phyloP scores from a whole-genome alignment of 768 basidiomycete genomes.

The Postia placenta region DNA sequence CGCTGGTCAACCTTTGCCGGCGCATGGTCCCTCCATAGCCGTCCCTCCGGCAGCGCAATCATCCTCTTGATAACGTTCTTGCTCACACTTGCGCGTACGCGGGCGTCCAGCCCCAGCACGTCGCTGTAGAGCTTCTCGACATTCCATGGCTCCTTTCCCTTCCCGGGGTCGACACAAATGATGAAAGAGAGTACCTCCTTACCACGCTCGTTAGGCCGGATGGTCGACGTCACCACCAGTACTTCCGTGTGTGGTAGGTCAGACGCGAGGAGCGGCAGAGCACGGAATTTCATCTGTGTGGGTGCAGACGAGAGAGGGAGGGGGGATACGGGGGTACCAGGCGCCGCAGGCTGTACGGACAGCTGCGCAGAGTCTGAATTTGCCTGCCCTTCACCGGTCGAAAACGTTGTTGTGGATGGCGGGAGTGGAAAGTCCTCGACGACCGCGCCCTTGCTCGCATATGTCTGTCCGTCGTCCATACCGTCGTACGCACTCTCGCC shows the following conservation, averaged over 20 bases:
- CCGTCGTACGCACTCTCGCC: constrained; percentile 14
- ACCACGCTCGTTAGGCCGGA: constrained; percentile 83
- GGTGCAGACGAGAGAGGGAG: constrained; percentile 22
- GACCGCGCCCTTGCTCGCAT: constrained; percentile 29
- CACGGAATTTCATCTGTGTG: constrained; percentile 47
- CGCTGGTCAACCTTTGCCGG: constrained; percentile 95
- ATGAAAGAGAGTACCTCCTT: constrained; percentile 91
- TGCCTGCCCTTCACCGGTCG: constrained; percentile 8
- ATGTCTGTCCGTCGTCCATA: background rate
- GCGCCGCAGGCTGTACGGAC: constrained; percentile 18
- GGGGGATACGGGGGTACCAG: constrained; percentile 21
- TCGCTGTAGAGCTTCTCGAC: constrained; percentile 95
- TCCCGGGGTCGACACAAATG: constrained; percentile 65
- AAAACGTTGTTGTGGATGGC: constrained; percentile 5
- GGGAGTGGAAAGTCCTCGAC: constrained; percentile 51
- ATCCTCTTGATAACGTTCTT: constrained; percentile 76
- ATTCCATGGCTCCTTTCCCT: constrained; percentile 68
- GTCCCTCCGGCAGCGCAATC: constrained; percentile 79
- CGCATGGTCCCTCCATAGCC: constrained; percentile 94
- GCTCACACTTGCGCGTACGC: constrained; percentile 51
- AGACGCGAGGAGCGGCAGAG: constrained; percentile 58
- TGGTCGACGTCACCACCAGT: constrained; percentile 72
- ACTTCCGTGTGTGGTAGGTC: constrained; percentile 74
- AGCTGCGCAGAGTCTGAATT: constrained; percentile 4
- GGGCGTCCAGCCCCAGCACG: constrained; percentile 80